Evolutionary conservation across 192 early-diverging fungal species (phyloP).

Genomic region (Coemansia sp.): DNA sequence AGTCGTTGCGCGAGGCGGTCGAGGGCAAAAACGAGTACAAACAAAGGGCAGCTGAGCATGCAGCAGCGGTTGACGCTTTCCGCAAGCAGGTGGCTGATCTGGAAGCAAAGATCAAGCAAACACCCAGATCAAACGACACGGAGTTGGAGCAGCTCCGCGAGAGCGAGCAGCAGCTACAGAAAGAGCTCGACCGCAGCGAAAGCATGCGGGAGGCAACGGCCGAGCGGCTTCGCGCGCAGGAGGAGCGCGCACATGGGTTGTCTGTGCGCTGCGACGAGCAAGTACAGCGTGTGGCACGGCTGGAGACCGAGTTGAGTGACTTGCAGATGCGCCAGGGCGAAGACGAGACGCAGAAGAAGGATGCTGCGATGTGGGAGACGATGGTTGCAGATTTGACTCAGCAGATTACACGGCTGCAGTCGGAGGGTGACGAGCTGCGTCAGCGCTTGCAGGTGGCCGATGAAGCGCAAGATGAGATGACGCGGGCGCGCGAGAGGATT

Average conservation of each 20-base stretch:
- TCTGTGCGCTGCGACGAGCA: slow-evolving; percentile 27
- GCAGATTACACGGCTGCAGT: slow-evolving; percentile 12
- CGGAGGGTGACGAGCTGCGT: slow-evolving; percentile 26
- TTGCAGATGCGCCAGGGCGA: slow-evolving; percentile 12
- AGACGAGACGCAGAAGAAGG: neutral
- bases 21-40: slow-evolving; percentile 29
- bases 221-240: slow-evolving; percentile 1
- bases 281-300: slow-evolving; percentile 30
- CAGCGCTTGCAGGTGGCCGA: slow-evolving; percentile 22
- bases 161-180: slow-evolving; percentile 21
- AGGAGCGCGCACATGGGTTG: slow-evolving; percentile 27
- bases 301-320: slow-evolving; percentile 39
- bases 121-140: neutral
- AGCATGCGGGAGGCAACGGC: slow-evolving; percentile 2
- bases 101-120: slow-evolving; percentile 10
- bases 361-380: slow-evolving; percentile 13
- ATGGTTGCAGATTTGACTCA: slow-evolving; percentile 12
- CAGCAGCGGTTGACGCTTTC: slow-evolving; percentile 9
- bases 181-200: slow-evolving; percentile 31
- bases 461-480: slow-evolving; percentile 2
- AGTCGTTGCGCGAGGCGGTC: slow-evolving; percentile 9
- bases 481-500: neutral
- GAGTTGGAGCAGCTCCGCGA: slow-evolving; percentile 35
- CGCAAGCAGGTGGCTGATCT: slow-evolving; percentile 23
- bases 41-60: slow-evolving; percentile 12